A percentile compares a stretch with the other conserved stretches of the same genome.
phyloP scores from a whole-genome alignment of 257 asterid species.

The Solanum arcanum region DNA sequence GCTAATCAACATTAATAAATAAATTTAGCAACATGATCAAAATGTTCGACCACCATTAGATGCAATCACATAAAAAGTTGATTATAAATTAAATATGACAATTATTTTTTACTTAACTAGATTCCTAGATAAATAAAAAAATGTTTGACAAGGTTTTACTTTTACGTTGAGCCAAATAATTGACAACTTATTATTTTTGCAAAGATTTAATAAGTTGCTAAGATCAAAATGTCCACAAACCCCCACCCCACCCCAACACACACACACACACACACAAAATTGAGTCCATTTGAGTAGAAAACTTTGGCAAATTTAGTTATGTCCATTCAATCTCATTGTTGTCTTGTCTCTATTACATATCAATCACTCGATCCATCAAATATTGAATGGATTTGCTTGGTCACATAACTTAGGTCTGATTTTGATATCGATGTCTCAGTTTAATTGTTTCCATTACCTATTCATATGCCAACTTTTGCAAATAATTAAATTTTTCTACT shows the following conservation, averaged over 20 bases:
- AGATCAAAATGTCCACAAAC: too few relatives aligned
- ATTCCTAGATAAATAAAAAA: background rate
- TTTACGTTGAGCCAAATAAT: background rate
- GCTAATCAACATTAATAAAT: background rate
- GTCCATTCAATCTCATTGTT: too few relatives aligned
- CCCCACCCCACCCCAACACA: too few relatives aligned
- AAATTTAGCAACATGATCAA: background rate
- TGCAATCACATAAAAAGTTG: background rate
- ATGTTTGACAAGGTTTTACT: background rate
- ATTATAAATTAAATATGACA: background rate
- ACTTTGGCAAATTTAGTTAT: background rate
- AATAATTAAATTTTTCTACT: background rate
- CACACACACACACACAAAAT: too few relatives aligned
- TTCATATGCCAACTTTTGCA: background rate
- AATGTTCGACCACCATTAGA: background rate
- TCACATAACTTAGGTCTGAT: background rate
- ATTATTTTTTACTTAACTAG: background rate
- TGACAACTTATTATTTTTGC: too few relatives aligned
- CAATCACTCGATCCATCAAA: background rate
- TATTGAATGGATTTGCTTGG: background rate
- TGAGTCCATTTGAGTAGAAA: too few relatives aligned
- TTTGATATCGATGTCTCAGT: background rate
- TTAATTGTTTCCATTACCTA: background rate
- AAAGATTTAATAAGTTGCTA: too few relatives aligned
- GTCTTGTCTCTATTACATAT: background rate